phyloP scores from a whole-genome alignment of 306 rosid genomes.

The Urtica urens region DNA sequence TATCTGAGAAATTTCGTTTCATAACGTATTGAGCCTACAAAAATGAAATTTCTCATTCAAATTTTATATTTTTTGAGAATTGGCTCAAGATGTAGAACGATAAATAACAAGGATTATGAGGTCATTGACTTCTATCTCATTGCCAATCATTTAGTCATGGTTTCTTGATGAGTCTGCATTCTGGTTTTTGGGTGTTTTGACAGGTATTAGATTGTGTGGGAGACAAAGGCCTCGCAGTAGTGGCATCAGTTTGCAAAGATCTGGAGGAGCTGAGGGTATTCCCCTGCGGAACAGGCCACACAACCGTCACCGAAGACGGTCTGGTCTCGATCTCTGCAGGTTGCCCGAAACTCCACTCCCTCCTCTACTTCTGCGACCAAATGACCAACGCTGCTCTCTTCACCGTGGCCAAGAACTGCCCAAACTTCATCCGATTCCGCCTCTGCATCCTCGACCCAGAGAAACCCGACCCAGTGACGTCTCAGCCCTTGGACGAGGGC shows the following conservation, averaged over 20 bases:
- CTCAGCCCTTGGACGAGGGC: constrained; percentile 81
- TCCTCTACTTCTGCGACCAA: constrained; percentile 82
- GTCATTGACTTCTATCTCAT: no score
- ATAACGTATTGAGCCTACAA: no score
- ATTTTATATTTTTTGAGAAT: no score
- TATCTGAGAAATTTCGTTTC: no score
- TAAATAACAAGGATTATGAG: no score
- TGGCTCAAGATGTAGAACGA: no score
- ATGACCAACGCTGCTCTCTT: constrained; percentile 95
- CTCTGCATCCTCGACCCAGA: constrained; percentile 60
- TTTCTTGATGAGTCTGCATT: no score
- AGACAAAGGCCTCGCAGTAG: constrained; percentile 66
- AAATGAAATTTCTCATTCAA: no score
- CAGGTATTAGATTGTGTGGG: constrained; percentile 87
- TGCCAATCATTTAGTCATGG: no score
- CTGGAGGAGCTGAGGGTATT: constrained; percentile 85
- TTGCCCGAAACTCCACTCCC: constrained; percentile 75
- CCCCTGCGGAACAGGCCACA: constrained; percentile 57
- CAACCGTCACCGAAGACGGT: constrained; percentile 70
- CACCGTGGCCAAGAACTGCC: constrained; percentile 79
- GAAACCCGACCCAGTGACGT: constrained; percentile 57
- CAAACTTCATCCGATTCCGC: constrained; percentile 77
- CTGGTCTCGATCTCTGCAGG: constrained; percentile 72
- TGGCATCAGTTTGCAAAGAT: constrained; percentile 64
- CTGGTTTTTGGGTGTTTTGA: no score